These are phyloP conservation scores for Copromyces sp. DNA, from an alignment of 495 filamentous ascomycete species.

Conservation along the genomic window DNA sequence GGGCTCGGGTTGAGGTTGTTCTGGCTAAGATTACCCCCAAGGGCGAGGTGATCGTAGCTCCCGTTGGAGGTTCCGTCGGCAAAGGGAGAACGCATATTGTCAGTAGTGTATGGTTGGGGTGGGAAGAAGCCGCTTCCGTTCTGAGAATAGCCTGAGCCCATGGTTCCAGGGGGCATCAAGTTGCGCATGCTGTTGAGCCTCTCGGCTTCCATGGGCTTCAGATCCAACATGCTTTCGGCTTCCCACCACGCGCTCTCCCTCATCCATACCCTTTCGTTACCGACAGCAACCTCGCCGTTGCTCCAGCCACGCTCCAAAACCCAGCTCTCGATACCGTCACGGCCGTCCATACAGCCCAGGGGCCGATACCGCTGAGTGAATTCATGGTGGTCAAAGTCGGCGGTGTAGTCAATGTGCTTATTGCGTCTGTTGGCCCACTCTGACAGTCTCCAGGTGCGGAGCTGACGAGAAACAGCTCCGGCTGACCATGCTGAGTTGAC, in stretches of 20 bases:
- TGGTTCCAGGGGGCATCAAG: constrained; percentile 35
- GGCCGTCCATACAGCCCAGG: constrained; percentile 80
- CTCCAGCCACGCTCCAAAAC: constrained; percentile 93
- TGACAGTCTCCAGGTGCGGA: constrained; percentile 83
- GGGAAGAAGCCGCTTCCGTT: constrained; percentile 63
- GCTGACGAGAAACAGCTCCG: constrained; percentile 79
- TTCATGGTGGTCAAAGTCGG: constrained; percentile 91
- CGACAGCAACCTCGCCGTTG: constrained; percentile 90
- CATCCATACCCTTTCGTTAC: constrained; percentile 89
- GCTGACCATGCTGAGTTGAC: constrained; percentile 77
- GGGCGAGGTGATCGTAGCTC: constrained; percentile 61
- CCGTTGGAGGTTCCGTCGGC: constrained; percentile 52
- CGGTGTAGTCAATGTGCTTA: constrained; percentile 90
- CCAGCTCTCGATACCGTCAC: constrained; percentile 93
- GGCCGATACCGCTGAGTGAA: constrained; percentile 71
- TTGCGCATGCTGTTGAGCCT: constrained; percentile 34
- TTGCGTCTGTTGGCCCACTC: constrained; percentile 95
- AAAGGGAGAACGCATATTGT: constrained; percentile 10
- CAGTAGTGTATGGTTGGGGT: constrained; percentile 29
- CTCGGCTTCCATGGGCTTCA: constrained; percentile 53
- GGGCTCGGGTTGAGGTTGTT: constrained; percentile 31
- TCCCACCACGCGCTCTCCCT: constrained; percentile 95
- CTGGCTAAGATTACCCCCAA: constrained; percentile 53
- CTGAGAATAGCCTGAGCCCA: constrained; percentile 57
- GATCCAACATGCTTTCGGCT: constrained; percentile 89